These are phyloP conservation scores for Phaseolus coccineus DNA, from an alignment of 331 rosid genomes.

Conservation along the genomic window DNA sequence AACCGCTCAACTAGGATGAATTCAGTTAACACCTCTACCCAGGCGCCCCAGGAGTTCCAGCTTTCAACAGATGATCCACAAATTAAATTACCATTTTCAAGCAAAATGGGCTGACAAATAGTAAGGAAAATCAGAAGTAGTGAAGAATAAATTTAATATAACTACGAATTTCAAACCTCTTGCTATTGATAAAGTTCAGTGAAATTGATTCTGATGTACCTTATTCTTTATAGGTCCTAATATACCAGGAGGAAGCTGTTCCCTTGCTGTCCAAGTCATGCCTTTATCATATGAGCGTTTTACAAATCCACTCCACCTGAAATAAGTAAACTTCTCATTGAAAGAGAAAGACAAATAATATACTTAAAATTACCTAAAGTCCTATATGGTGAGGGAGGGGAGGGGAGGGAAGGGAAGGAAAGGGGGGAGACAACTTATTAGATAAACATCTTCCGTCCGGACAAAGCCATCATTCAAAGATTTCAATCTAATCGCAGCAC, in stretches of 20 bases:
- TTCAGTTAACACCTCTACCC: slow-evolving; percentile 77
- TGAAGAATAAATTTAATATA: slow-evolving; percentile 5
- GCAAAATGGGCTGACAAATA: slow-evolving; percentile 80
- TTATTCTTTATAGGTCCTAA: slow-evolving; percentile 96
- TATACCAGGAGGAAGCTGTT: slow-evolving; percentile 97
- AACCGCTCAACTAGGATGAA: slow-evolving; percentile 25
- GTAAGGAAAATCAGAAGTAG: slow-evolving; percentile 21
- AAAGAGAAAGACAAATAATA: slow-evolving; percentile 14
- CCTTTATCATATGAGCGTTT: slow-evolving; percentile 89
- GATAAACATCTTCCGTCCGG: neutral
- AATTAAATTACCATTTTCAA: slow-evolving; percentile 71
- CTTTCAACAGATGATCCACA: slow-evolving; percentile 98
- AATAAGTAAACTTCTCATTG: slow-evolving; percentile 34
- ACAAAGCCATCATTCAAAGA: slow-evolving; percentile 17
- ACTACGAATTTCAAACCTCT: slow-evolving; percentile 13
- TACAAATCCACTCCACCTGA: slow-evolving; percentile 93
- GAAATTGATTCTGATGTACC: slow-evolving; percentile 54
- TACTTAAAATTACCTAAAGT: slow-evolving; percentile 15
- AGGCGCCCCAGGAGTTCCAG: slow-evolving; percentile 98
- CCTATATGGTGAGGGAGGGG: neutral
- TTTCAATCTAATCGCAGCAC: neutral
- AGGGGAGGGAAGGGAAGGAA: neutral
- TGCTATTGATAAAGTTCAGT: slow-evolving; percentile 9
- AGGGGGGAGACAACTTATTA: neutral
- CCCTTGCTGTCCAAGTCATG: slow-evolving; percentile 77